These are phyloP conservation scores for Populus hybrid DNA, from an alignment of 441 rosid species.

Conservation along the genomic window DNA sequence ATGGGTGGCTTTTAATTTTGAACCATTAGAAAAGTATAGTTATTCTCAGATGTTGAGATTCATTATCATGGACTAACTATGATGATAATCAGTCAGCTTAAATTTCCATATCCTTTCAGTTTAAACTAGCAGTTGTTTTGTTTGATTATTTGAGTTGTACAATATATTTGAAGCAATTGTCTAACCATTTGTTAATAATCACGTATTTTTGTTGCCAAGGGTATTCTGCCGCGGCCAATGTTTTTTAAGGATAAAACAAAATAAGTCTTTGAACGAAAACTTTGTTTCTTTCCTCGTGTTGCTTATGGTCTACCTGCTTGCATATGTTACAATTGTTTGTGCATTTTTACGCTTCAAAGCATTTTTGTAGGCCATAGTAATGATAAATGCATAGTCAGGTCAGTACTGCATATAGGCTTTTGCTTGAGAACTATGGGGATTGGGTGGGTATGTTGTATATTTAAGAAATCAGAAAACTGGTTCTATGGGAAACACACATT, in stretches of 20 bases:
- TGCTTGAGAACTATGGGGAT: background rate
- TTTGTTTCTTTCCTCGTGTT: no score
- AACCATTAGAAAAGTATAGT: background rate
- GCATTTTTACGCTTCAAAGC: no score
- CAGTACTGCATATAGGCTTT: background rate
- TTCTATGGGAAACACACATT: background rate
- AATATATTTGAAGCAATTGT: background rate
- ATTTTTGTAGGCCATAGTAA: background rate
- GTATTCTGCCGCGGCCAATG: background rate
- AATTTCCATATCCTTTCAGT: background rate
- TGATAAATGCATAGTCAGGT: background rate
- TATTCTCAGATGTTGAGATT: background rate
- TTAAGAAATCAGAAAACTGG: background rate
- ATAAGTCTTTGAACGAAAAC: no score
- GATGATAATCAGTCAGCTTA: background rate
- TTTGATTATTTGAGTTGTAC: background rate
- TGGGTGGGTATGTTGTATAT: background rate
- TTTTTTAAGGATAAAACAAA: background rate
- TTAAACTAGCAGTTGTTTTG: background rate
- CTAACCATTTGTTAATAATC: background rate
- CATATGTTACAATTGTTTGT: no score
- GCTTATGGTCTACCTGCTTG: no score
- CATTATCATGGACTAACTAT: background rate
- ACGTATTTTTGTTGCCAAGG: background rate
- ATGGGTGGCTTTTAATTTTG: background rate